phyloP scores from a whole-genome alignment of 2,329 filamentous ascomycete genomes.

The Monosporascus sp. region DNA sequence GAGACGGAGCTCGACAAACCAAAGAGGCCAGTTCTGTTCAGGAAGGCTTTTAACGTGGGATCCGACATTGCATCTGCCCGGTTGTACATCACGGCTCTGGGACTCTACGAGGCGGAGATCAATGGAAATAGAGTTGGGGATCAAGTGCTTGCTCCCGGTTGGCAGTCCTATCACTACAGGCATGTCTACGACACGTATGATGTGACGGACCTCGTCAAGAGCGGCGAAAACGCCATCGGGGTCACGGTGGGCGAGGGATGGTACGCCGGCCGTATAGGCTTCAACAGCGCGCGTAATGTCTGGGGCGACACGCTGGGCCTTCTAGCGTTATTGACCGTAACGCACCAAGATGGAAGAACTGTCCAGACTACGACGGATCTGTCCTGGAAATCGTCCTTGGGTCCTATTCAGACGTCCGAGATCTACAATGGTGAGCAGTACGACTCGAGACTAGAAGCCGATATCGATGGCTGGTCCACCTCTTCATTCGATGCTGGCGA shows the following conservation, averaged over 20 bases:
- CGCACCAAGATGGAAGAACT: conserved; percentile 8
- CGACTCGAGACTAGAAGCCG: conserved; percentile 18
- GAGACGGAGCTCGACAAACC: conserved; percentile 19
- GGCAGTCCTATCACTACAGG: conserved; percentile 44
- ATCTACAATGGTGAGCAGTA: conserved; percentile 27
- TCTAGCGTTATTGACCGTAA: conserved; percentile 24
- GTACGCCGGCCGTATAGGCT: conserved; percentile 38
- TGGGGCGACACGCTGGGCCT: conserved; percentile 27
- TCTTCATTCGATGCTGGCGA: conserved; percentile 31
- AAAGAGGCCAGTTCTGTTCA: conserved; percentile 26
- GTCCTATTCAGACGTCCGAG: conserved; percentile 20
- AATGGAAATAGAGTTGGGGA: conserved; percentile 38
- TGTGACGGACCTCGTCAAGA: conserved; percentile 34
- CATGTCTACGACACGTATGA: conserved; percentile 50
- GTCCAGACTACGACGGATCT: conserved; percentile 22
- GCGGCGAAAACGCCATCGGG: conserved; percentile 34
- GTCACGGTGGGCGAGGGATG: conserved; percentile 47
- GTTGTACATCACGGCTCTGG: conserved; percentile 41
- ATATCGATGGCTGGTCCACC: conserved; percentile 17
- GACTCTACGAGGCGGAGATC: conserved; percentile 41
- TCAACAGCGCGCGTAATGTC: conserved; percentile 17
- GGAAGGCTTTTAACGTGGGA: conserved; percentile 26
- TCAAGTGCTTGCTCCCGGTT: conserved; percentile 42
- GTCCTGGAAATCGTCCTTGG: conserved; percentile 23
- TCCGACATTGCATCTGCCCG: conserved; percentile 28